Percentiles rank a stretch among this genome's conserved stretches.
phyloP scores from a whole-genome alignment of 345 rosid genomes.

The Salix exigua region DNA sequence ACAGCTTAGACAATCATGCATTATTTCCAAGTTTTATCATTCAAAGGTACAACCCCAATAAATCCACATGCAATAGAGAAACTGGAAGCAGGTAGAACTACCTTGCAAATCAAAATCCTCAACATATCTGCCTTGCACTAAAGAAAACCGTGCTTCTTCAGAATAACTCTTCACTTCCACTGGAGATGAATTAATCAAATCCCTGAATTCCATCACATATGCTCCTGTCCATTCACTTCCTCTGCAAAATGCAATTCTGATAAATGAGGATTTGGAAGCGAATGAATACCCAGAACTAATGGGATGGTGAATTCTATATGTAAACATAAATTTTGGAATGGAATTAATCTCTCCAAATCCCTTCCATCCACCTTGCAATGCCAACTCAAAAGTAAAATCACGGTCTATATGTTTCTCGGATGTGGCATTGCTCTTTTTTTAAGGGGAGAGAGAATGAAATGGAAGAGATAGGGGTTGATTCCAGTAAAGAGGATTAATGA shows the following conservation, averaged over 20 bases:
- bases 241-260: conserved; percentile 34
- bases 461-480: too few relatives aligned
- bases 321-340: not conserved
- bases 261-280: conserved; percentile 1
- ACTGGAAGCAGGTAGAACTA: conserved; percentile 6
- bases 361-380: too few relatives aligned
- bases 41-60: conserved; percentile 9
- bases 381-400: too few relatives aligned
- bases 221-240: conserved; percentile 91
- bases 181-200: conserved; percentile 49
- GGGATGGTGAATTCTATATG: not conserved
- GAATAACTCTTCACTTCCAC: conserved; percentile 35
- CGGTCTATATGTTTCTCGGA: too few relatives aligned
- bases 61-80: not conserved
- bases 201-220: conserved; percentile 71
- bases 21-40: not conserved
- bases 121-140: conserved; percentile 74
- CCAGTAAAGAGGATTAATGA: too few relatives aligned
- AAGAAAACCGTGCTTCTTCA: conserved; percentile 86
- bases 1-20: not conserved
- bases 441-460: too few relatives aligned
- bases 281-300: conserved; percentile 1
- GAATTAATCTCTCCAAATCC: too few relatives aligned
- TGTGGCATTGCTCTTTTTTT: too few relatives aligned
- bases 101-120: conserved; percentile 57